Evolutionary conservation across 2,329 filamentous ascomycete species (phyloP), one percentile per base, ranked within the genome.

Genomic region (Colletotrichum sp.): DNA sequence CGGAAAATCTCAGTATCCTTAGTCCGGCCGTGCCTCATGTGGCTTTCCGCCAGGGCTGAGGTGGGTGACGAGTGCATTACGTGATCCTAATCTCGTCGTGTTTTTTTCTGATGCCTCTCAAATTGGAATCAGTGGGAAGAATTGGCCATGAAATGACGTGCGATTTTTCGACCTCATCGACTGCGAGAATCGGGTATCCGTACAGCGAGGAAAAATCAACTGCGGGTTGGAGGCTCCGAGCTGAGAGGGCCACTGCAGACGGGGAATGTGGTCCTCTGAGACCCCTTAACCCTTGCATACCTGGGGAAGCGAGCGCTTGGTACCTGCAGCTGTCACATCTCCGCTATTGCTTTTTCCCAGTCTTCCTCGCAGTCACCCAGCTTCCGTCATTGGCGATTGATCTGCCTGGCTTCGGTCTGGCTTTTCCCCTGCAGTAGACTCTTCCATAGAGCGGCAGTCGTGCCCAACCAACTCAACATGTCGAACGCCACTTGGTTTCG

Each of bases 271-370:
- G 64, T 62, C 34, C 65, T 5, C 64, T 62, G 28, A 21, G 9
- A 52, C 30, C 36, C 36, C 55, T 63, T 49, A 28, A 18, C 66
- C 57, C 66, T 64, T 70, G 71, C 68, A 75, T 72, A 39, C 13
- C 60, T 30, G 69, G 60, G 68, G 52, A 72, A 67, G 72, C 52
- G 59, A n/a, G 72, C 44, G 44, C 72, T 60, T 26, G 64, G 73
- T 73, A 73, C 70, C 73, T 76, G 73, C 73, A 76, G 73, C 64
- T 73, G 70, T 30, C 73, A 65, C 30, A 26, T 32, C 21, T 18
- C 12, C 34, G 9, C 63, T 30, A 12, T 64, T 65, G 34, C 59
- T 59, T 57, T 64, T 28, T 55, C 68, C 36, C 21, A 18, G 24
- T 32, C 28, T 36, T 57, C 16, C 13, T 65, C 57, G 6, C 59